phyloP scores from a whole-genome alignment of 225 moss, liverwort and hornwort genomes.

The Marchantia polymorpha region DNA sequence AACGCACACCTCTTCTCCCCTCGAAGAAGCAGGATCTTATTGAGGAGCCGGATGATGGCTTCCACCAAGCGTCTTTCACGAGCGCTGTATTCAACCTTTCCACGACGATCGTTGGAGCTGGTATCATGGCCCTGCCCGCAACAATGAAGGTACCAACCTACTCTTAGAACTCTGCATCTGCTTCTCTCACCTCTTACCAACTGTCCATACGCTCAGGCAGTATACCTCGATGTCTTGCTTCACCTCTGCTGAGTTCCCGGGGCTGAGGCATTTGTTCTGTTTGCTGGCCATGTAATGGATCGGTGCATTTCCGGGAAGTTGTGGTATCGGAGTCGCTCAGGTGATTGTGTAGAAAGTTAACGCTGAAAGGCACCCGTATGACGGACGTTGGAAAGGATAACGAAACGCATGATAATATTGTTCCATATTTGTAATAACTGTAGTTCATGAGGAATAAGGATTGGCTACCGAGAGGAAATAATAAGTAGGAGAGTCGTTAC shows the following conservation, averaged over 20 bases:
- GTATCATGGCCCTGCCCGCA: constrained; percentile 89
- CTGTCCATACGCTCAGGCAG: background rate
- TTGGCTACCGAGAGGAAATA: background rate
- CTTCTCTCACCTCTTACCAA: background rate
- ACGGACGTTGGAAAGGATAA: background rate
- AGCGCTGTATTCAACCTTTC: constrained; percentile 87
- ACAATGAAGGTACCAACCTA: constrained; percentile 51
- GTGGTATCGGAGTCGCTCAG: background rate
- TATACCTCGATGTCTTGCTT: background rate
- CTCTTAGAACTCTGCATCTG: background rate
- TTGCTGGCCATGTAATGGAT: background rate
- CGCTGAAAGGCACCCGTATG: background rate
- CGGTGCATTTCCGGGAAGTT: background rate
- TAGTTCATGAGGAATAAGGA: background rate
- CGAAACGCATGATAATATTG: background rate
- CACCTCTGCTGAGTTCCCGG: background rate
- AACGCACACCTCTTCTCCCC: constrained; percentile 60
- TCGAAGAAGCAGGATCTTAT: constrained; percentile 58
- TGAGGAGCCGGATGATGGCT: constrained; percentile 70
- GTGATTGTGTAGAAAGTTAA: background rate
- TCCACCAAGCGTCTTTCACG: constrained; percentile 60
- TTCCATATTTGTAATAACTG: background rate
- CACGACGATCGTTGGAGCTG: constrained; percentile 92
- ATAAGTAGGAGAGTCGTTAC: background rate
- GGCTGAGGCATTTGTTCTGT: background rate